Base-by-base conservation (phyloP, 805 yeast genomes). In the Kazachstania martiniae region DNA sequence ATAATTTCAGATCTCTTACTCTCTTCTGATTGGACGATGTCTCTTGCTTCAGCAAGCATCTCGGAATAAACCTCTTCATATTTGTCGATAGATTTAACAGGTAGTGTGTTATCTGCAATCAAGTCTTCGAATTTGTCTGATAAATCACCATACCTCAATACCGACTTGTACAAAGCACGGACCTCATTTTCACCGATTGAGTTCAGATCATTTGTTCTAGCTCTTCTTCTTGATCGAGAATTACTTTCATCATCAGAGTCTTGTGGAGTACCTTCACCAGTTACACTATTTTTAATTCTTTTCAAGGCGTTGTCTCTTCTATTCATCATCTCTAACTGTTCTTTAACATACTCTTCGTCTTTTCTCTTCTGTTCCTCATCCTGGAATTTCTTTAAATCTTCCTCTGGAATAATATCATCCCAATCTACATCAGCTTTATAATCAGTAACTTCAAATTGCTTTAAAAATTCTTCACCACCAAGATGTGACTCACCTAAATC, bases 321-420 rank as follows among this genome's bases (percentile, higher is more conserved):
- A 21, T 81, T 73, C 49, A 74, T 80, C 78, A 91, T 72, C 41
- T 85, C 85, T 43, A 91, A 75, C 57, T 91, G 97, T 46, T 86
- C 89, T 49, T 85, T 77, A 36, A 91, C 68, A 49, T 74, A 87
- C 42, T 75, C 80, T 41, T 89, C 96, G 43, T 91, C 96, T 28
- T 77, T 71, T 32, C 81, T 70, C 53, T 76, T 79, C 65, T 80
- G 77, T 53, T 91, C 98, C 35, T 86, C 94, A 42, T 82, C 94
- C 54, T 91, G 91, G 46, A 91, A 67, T 53, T 81, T 84, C 38
- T 75, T 70, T 41, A 93, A 66, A 56, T 91, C 98, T 28, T 83
- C 94, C 42, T 84, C 87, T 0, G 99, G 99, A 48, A 91, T 91
- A 46, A 91, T 91, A 57, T 91, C 99, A 62, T 91, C 97, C 99